Percentiles rank a stretch among this genome's conserved stretches.
Conservation (phyloP, 768 basidiomycete genomes). For the Cubamyces lactineus region DNA sequence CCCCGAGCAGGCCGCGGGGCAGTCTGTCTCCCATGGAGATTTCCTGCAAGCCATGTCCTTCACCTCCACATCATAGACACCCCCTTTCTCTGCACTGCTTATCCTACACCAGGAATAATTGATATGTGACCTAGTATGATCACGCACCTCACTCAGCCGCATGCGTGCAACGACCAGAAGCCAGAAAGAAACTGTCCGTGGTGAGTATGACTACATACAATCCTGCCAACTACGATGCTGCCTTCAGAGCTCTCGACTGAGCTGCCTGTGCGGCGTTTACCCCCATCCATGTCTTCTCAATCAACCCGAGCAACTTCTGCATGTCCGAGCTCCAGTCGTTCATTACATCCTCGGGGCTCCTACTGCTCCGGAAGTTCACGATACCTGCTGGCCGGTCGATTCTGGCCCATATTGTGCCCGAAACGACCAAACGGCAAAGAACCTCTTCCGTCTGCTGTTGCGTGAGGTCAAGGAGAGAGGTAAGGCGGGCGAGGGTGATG, state of each 20-base stretch:
- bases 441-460: conserved; percentile 84
- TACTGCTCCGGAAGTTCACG: conserved; percentile 83
- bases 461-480: conserved; percentile 84
- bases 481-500: conserved; percentile 82
- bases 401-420: conserved; percentile 91
- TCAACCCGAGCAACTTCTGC: conserved; percentile 85
- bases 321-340: conserved; percentile 99
- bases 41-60: conserved; percentile 3
- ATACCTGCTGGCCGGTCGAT: conserved; percentile 91
- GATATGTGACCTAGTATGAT: background rate
- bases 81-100: background rate
- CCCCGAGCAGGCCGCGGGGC: conserved; percentile 10
- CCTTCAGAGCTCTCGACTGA: conserved; percentile 59
- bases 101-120: conserved; percentile 15
- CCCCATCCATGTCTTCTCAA: conserved; percentile 99
- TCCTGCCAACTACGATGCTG: conserved; percentile 32
- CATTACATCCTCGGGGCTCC: conserved; percentile 89
- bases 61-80: background rate
- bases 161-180: background rate
- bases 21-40: conserved; percentile 1
- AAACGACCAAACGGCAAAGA: conserved; percentile 87
- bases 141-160: background rate
- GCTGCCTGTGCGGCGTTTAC: conserved; percentile 90
- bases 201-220: conserved; percentile 29
- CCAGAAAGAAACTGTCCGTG: conserved; percentile 18